phyloP scores from a whole-genome alignment of 2,329 filamentous ascomycete species.

The Cercospora zeae-maydis region DNA sequence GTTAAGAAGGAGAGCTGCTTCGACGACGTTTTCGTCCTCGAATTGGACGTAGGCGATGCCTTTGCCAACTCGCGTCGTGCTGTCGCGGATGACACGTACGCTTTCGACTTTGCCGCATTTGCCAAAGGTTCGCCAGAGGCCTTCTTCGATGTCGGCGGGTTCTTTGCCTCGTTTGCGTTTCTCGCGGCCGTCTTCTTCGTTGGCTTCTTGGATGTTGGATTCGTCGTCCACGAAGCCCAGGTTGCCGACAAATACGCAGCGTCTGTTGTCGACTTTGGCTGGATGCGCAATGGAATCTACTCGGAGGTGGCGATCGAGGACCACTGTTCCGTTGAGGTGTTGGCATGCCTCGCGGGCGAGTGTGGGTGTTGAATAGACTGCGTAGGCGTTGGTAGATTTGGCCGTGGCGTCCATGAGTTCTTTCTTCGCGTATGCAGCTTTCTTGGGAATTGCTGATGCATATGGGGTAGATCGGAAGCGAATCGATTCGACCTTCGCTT shows the following conservation, averaged over 20 bases:
- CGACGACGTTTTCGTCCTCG: constrained; percentile 78
- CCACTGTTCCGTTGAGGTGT: constrained; percentile 75
- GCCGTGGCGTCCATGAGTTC: constrained; percentile 88
- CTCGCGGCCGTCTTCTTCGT: constrained; percentile 60
- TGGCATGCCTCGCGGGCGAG: constrained; percentile 73
- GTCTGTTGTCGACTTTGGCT: constrained; percentile 72
- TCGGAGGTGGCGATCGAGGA: constrained; percentile 83
- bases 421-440: constrained; percentile 89
- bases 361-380: constrained; percentile 72
- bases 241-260: constrained; percentile 95
- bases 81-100: constrained; percentile 85
- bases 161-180: constrained; percentile 64
- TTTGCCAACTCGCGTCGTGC: constrained; percentile 88
- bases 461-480: constrained; percentile 94
- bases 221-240: constrained; percentile 95
- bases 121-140: constrained; percentile 77
- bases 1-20: constrained; percentile 82
- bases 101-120: constrained; percentile 82
- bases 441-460: constrained; percentile 76
- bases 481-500: constrained; percentile 80
- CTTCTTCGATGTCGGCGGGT: constrained; percentile 86
- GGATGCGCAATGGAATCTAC: constrained; percentile 91
- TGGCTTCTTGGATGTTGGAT: constrained; percentile 58
- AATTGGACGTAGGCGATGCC: constrained; percentile 98
- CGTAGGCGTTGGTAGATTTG: constrained; percentile 90